phyloP scores from a whole-genome alignment of 2,329 filamentous ascomycete species.

The Pezicula neosporulosa region DNA sequence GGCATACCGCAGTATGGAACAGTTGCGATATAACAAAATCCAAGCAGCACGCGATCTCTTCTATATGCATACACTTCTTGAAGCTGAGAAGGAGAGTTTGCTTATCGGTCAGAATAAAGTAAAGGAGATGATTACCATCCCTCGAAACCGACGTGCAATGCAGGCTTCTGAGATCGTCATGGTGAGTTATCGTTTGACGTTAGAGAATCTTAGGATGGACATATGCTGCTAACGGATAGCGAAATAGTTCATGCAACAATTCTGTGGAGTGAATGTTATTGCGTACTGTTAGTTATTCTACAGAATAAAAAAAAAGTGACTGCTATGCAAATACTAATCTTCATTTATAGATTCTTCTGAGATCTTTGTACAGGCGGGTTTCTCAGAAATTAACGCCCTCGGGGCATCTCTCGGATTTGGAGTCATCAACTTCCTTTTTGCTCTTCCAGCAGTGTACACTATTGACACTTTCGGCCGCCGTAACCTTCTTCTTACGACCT shows the following conservation, averaged over 20 bases:
- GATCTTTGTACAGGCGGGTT: constrained; percentile 55
- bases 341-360: constrained; percentile 42
- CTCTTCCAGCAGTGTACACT: constrained; percentile 59
- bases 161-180: constrained; percentile 60
- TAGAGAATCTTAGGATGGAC: too few relatives aligned
- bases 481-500: constrained; percentile 59
- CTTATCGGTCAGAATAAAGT: constrained; percentile 45
- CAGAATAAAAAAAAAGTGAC: too few relatives aligned
- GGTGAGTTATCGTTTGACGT: constrained; percentile 58
- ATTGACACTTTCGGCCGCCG: constrained; percentile 67
- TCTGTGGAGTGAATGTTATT: constrained; percentile 51
- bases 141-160: constrained; percentile 59
- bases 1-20: constrained; percentile 43
- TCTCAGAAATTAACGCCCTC: constrained; percentile 48
- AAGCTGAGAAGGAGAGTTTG: constrained; percentile 51
- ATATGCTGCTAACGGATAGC: neutral
- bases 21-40: constrained; percentile 46
- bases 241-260: constrained; percentile 17
- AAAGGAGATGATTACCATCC: constrained; percentile 55
- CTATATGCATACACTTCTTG: constrained; percentile 53
- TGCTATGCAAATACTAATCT: too few relatives aligned
- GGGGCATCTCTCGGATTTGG: constrained; percentile 61
- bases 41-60: constrained; percentile 54
- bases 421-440: constrained; percentile 62
- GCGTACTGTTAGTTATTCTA: constrained; percentile 40